Percentiles rank a stretch among this genome's conserved stretches.
Conservation (phyloP, 306 rosid species). For the Coriaria nepalensis region DNA sequence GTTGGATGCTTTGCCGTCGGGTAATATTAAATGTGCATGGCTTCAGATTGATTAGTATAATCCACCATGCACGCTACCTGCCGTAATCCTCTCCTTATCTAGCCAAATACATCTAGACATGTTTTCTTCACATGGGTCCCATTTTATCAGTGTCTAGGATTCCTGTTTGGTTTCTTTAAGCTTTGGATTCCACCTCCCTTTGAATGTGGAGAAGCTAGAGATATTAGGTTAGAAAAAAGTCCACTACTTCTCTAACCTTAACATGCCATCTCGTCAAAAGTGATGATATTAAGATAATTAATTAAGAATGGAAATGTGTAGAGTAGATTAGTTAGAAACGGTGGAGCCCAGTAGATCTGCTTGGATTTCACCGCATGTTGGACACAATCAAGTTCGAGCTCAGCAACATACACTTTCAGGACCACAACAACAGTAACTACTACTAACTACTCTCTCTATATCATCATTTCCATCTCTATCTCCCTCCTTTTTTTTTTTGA, state of each 20-base stretch:
- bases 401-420: constrained; percentile 1
- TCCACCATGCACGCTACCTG: background rate
- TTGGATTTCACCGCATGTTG: constrained; percentile 13
- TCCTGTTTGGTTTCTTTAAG: too few relatives aligned
- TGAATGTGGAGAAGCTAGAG: too few relatives aligned
- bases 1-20: background rate
- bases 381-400: background rate
- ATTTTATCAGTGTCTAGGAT: too few relatives aligned
- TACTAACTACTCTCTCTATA: background rate
- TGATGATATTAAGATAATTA: background rate
- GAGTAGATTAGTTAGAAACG: background rate
- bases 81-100: constrained; percentile 1
- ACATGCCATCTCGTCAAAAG: background rate
- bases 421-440: background rate
- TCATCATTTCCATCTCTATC: background rate
- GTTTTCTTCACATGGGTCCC: too few relatives aligned
- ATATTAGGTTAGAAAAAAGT: too few relatives aligned
- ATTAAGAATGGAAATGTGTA: background rate
- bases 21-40: background rate
- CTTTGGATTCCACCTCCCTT: too few relatives aligned
- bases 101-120: background rate
- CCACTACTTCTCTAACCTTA: too few relatives aligned
- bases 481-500: background rate
- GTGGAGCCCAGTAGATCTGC: background rate
- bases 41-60: background rate